A percentile compares a stretch with the other conserved stretches of the same genome.
Conservation (phyloP, 2,329 filamentous ascomycete genomes). For the Monilinia fructicola region DNA sequence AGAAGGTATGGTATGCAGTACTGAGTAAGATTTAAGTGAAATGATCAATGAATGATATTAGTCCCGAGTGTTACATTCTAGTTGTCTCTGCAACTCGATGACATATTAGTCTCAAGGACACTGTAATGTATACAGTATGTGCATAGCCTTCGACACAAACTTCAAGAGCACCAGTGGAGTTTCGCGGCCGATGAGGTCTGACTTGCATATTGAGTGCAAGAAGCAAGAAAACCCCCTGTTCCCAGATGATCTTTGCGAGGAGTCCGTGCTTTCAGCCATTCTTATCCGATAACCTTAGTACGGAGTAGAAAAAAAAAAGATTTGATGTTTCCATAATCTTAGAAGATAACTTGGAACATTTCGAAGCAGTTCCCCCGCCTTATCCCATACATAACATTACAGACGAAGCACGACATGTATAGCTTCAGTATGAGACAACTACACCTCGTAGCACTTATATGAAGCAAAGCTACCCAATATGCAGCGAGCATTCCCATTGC, state of each 20-base stretch:
- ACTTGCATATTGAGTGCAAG: neutral
- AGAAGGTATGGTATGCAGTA: too few species aligned
- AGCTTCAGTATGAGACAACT: constrained; percentile 9
- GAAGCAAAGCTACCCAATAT: constrained; percentile 17
- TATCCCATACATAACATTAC: neutral
- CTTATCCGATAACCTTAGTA: neutral
- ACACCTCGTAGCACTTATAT: constrained; percentile 10
- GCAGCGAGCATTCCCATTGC: constrained; percentile 57
- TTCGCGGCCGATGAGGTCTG: neutral
- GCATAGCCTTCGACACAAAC: neutral
- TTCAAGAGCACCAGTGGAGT: too few species aligned
- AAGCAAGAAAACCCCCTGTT: too few species aligned
- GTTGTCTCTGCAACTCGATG: too few species aligned
- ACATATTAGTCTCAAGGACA: too few species aligned
- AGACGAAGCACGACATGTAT: neutral
- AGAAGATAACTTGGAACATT: neutral
- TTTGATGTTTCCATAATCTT: neutral
- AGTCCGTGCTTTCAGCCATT: constrained; percentile 3
- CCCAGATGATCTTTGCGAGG: neutral
- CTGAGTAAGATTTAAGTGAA: neutral
- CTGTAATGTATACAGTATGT: too few species aligned
- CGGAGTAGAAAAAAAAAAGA: neutral
- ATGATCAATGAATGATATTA: neutral
- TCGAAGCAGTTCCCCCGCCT: neutral
- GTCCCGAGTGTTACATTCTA: too few species aligned